These are phyloP conservation scores for Vitis labrusca DNA, from an alignment of 164 flowering plant species.

Conservation along the genomic window DNA sequence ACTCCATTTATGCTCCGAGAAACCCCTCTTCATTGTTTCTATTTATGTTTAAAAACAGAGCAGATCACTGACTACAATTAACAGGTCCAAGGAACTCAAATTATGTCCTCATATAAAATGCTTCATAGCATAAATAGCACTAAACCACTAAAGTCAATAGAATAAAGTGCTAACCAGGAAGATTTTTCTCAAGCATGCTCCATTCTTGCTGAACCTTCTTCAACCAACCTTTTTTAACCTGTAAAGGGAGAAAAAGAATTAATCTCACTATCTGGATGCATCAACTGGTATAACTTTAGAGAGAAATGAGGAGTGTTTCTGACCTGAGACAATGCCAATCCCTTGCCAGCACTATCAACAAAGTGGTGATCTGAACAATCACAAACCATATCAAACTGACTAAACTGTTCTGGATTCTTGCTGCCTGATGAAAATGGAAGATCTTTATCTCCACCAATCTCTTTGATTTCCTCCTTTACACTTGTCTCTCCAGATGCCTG, in stretches of 20 bases:
- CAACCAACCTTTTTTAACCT: slow-evolving; percentile 74
- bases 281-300: neutral
- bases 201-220: slow-evolving; percentile 93
- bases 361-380: slow-evolving; percentile 81
- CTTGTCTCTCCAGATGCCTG: slow-evolving; percentile 13
- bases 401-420: slow-evolving; percentile 28
- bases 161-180: slow-evolving; percentile 62
- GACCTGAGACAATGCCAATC: slow-evolving; percentile 51
- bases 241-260: slow-evolving; percentile 3
- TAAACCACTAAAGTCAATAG: neutral
- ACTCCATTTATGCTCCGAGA: too few species aligned
- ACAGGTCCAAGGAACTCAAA: too few species aligned
- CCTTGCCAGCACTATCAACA: slow-evolving; percentile 39
- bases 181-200: slow-evolving; percentile 75
- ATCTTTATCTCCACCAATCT: slow-evolving; percentile 15
- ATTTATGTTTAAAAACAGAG: too few species aligned
- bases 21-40: too few species aligned
- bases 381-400: slow-evolving; percentile 68
- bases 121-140: too few species aligned
- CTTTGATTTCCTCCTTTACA: slow-evolving; percentile 21
- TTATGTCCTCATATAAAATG: too few species aligned
- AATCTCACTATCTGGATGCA: neutral
- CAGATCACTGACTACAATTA: neutral
- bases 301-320: slow-evolving; percentile 5
- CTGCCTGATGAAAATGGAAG: slow-evolving; percentile 8